These are phyloP conservation scores for Termitomyces titanicus DNA, from an alignment of 768 basidiomycete species.

Conservation along the genomic window DNA sequence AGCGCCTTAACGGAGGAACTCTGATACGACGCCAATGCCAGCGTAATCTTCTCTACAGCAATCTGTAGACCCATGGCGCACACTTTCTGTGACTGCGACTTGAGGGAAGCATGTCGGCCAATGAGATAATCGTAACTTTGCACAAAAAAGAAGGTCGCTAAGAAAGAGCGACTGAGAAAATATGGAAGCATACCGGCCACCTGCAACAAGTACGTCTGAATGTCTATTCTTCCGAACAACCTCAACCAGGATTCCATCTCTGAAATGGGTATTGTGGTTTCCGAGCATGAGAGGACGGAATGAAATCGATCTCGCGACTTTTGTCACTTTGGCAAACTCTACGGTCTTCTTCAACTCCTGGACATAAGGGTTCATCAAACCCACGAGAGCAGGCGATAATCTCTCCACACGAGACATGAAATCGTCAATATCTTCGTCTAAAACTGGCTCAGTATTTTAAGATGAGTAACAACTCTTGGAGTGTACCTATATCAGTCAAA, in stretches of 20 bases:
- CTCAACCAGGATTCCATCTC: constrained; percentile 73
- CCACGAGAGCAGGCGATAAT: constrained; percentile 48
- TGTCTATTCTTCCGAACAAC: constrained; percentile 65
- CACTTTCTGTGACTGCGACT: constrained; percentile 47
- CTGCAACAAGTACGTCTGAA: constrained; percentile 72
- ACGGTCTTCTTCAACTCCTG: constrained; percentile 64
- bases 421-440: constrained; percentile 63
- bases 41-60: constrained; percentile 73
- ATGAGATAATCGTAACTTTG: constrained; percentile 74
- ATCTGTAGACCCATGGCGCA: constrained; percentile 78
- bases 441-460: background rate
- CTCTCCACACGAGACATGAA: constrained; percentile 56
- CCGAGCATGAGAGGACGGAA: constrained; percentile 77
- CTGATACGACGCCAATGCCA: constrained; percentile 67
- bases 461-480: background rate
- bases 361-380: constrained; percentile 45
- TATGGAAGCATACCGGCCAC: constrained; percentile 57
- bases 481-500: constrained; percentile 56
- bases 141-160: background rate
- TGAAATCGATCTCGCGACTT: constrained; percentile 57
- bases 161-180: background rate
- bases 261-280: constrained; percentile 60
- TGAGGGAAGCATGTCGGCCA: constrained; percentile 50
- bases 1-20: constrained; percentile 63
- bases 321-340: constrained; percentile 54